phyloP scores from a whole-genome alignment of 2,329 filamentous ascomycete genomes.

The Aureobasidium vineae region DNA sequence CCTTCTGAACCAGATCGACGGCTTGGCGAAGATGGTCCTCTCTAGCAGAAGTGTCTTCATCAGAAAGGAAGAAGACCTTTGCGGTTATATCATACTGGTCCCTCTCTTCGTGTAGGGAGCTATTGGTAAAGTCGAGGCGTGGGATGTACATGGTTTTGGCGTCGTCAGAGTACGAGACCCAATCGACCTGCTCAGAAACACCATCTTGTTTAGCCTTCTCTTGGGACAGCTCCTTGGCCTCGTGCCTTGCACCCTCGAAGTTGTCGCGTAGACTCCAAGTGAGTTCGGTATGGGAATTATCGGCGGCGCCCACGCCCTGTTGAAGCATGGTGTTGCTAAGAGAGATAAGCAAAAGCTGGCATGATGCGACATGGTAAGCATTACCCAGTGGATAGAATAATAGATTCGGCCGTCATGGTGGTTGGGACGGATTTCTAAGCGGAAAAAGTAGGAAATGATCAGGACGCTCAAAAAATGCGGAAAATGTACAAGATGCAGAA shows the following conservation, averaged over 20 bases:
- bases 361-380: conserved; percentile 38
- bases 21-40: conserved; percentile 73
- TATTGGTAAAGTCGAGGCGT: conserved; percentile 67
- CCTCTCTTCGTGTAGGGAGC: conserved; percentile 74
- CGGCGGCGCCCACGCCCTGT: conserved; percentile 58
- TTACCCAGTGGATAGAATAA: conserved; percentile 84
- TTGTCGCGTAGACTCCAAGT: conserved; percentile 83
- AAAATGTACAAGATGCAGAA: conserved; percentile 2
- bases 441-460: conserved; percentile 10
- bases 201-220: conserved; percentile 28
- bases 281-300: conserved; percentile 90
- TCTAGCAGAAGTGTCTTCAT: conserved; percentile 47
- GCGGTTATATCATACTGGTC: conserved; percentile 90
- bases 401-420: conserved; percentile 61
- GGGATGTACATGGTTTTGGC: conserved; percentile 68
- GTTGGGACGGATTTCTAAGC: conserved; percentile 26
- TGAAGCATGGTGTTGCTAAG: conserved; percentile 78
- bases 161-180: conserved; percentile 62
- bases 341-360: conserved; percentile 31
- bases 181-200: conserved; percentile 39
- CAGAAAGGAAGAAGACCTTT: conserved; percentile 89
- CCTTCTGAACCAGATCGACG: conserved; percentile 73
- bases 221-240: conserved; percentile 26
- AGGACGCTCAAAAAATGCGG: not conserved
- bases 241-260: conserved; percentile 49